Percentiles rank a stretch among this genome's conserved stretches.
Evolutionary conservation across 2,329 filamentous ascomycete species (phyloP).

Genomic region (Pseudogymnoascus sp.): DNA sequence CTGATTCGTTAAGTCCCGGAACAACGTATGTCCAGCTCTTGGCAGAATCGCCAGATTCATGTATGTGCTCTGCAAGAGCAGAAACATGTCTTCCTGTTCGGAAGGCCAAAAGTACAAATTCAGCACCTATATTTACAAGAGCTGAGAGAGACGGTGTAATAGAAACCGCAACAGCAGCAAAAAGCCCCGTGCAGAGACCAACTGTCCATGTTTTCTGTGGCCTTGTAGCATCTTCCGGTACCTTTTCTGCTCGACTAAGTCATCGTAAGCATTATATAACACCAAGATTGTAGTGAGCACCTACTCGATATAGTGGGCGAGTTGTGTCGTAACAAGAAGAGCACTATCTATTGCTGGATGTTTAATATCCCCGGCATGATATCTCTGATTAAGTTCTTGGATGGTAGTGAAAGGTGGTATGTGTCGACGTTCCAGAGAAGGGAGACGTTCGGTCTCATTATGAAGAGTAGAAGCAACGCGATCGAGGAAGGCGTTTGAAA

Average conservation of each 20-base stretch:
- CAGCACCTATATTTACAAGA: conserved; percentile 52
- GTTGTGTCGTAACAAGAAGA: conserved; percentile 54
- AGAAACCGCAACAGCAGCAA: conserved; percentile 60
- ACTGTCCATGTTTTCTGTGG: conserved; percentile 46
- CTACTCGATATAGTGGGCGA: conserved; percentile 62
- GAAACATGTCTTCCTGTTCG: conserved; percentile 50
- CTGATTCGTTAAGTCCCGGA: conserved; percentile 43
- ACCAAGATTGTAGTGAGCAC: conserved; percentile 22
- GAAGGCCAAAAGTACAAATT: conserved; percentile 59
- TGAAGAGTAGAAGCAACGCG: conserved; percentile 48
- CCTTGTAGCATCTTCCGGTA: conserved; percentile 44
- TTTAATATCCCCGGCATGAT: conserved; percentile 48
- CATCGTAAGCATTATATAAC: background rate
- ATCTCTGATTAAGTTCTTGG: conserved; percentile 56
- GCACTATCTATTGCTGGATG: conserved; percentile 56
- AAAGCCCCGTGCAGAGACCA: conserved; percentile 60
- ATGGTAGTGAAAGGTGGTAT: conserved; percentile 56
- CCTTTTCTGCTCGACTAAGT: conserved; percentile 41
- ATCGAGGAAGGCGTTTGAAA: conserved; percentile 55
- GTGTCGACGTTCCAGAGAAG: conserved; percentile 45
- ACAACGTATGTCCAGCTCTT: conserved; percentile 61
- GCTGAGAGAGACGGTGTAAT: conserved; percentile 53
- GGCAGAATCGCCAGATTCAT: conserved; percentile 33
- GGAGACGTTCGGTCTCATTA: conserved; percentile 50
- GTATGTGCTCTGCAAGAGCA: conserved; percentile 32